Evolutionary conservation across 192 early-diverging fungal species (phyloP), one percentile per base, ranked within the genome.

Genomic region (Coemansia sp.): DNA sequence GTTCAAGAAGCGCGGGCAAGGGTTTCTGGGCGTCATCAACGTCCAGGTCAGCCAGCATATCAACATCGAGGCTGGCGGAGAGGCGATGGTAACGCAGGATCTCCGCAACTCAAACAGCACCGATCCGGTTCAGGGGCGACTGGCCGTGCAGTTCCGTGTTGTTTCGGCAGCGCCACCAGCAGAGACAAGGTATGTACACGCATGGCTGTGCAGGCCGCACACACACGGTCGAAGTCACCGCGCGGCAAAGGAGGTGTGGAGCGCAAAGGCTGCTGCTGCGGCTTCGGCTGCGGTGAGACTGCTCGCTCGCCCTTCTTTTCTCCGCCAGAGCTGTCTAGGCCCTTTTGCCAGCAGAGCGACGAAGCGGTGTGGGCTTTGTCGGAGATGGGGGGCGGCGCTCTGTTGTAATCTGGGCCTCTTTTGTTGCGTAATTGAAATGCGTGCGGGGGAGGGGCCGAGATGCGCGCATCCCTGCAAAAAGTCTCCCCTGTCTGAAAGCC

Each of bases 1-100:
- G 62, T 98, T 92, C 70, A 94, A 95, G 68, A 92, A 84, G 80
- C 88, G 83, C 59, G 88, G 88, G 37, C 90, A 92, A 67, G 89
- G 89, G 18, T 98, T 98, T 59, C 78, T 96, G 26, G 93, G 93
- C 32, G 90, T 94, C 40, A 82, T 92, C 57, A 93, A 94, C 60
- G 80, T 94, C 19, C 84, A 86, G 43, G 81, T 96, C 57, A 81
- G 86, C 40, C 83, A 87, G 69, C 80, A 94, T 33, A 85, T 97
- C 58, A 83, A 94, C 65, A 64, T 93, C 17, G 77, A 81, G 42
- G 53, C 76, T 35, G 88, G 88, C 23, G 88, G 91, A 25, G 90
- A 91, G 45, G 73, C 62, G 17, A 78, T 64, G 58, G 59, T 68
- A n/a, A 93, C 89, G 5, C 78, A 86, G 57, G 92, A 95, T 61